Evolutionary conservation across 805 yeast genomes (phyloP).

Genomic region (Candida sakaeoensis): DNA sequence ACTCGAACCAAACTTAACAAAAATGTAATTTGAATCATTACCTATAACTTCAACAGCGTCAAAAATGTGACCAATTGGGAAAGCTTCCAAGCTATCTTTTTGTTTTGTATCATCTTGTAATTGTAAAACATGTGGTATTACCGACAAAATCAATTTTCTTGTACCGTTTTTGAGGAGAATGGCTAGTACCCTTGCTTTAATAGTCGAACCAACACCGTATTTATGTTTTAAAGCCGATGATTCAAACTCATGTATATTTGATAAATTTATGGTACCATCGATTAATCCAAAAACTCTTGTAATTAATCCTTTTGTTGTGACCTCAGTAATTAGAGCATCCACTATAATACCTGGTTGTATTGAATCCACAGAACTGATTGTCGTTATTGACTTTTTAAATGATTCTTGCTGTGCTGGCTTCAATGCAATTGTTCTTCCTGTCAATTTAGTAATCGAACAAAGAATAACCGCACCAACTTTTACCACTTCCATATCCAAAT

Average conservation of each 20-base stretch:
- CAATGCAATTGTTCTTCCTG: slow-evolving; percentile 58
- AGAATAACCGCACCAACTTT: slow-evolving; percentile 75
- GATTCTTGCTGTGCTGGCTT: slow-evolving; percentile 43
- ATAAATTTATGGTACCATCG: slow-evolving; percentile 63
- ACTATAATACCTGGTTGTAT: slow-evolving; percentile 83
- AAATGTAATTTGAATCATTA: slow-evolving; percentile 53
- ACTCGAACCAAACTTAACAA: slow-evolving; percentile 53
- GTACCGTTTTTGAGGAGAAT: slow-evolving; percentile 45
- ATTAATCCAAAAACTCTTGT: slow-evolving; percentile 73
- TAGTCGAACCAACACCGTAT: slow-evolving; percentile 61
- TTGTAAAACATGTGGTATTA: slow-evolving; percentile 51
- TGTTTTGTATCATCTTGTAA: slow-evolving; percentile 18
- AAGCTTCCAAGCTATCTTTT: slow-evolving; percentile 48
- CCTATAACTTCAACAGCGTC: slow-evolving; percentile 60
- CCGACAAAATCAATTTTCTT: slow-evolving; percentile 62
- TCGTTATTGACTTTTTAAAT: slow-evolving; percentile 42
- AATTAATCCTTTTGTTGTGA: slow-evolving; percentile 58
- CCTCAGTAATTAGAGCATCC: slow-evolving; percentile 64
- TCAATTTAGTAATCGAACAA: slow-evolving; percentile 46
- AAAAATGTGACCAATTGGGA: slow-evolving; percentile 73
- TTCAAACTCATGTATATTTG: slow-evolving; percentile 57
- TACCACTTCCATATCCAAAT: slow-evolving; percentile 41
- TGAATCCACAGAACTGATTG: slow-evolving; percentile 73
- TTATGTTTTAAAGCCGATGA: slow-evolving; percentile 51
- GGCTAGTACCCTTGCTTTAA: slow-evolving; percentile 71